A percentile compares a stretch with the other conserved stretches of the same genome.
phyloP scores from a whole-genome alignment of 2,329 filamentous ascomycete genomes.

The Zasmidium cellare region DNA sequence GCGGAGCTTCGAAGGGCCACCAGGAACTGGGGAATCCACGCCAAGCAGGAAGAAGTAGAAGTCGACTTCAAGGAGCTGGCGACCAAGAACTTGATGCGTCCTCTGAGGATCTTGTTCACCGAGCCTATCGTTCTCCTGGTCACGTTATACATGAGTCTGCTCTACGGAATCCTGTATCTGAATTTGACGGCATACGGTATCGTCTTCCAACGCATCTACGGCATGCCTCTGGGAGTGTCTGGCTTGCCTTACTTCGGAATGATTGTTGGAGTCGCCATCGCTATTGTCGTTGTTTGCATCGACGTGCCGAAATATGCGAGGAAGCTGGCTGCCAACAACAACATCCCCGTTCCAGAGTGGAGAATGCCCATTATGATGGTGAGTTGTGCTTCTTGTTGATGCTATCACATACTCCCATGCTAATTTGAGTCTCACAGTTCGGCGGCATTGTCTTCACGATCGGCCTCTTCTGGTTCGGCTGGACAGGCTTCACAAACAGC shows the following conservation, averaged over 20 bases:
- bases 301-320: slow-evolving; percentile 35
- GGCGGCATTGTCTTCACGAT: slow-evolving; percentile 45
- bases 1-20: slow-evolving; percentile 35
- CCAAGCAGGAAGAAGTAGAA: slow-evolving; percentile 44
- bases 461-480: slow-evolving; percentile 40
- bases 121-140: slow-evolving; percentile 52
- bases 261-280: slow-evolving; percentile 30
- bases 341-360: slow-evolving; percentile 45
- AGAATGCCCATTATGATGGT: slow-evolving; percentile 47
- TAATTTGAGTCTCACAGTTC: slow-evolving; percentile 14
- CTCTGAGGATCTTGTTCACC: slow-evolving; percentile 49
- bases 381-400: too few relatives aligned
- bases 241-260: slow-evolving; percentile 86
- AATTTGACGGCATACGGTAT: slow-evolving; percentile 83
- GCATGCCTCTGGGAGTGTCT: slow-evolving; percentile 66
- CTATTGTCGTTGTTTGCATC: slow-evolving; percentile 24
- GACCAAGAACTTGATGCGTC: slow-evolving; percentile 38
- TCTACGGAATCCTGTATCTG: slow-evolving; percentile 58
- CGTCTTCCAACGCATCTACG: slow-evolving; percentile 71
- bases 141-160: slow-evolving; percentile 42
- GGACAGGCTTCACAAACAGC: slow-evolving; percentile 30
- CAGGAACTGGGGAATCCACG: slow-evolving; percentile 51
- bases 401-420: too few relatives aligned
- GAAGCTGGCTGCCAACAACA: slow-evolving; percentile 33
- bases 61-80: slow-evolving; percentile 37